Conservation (phyloP, 345 rosid genomes). For the Gossypium mustelinum region DNA sequence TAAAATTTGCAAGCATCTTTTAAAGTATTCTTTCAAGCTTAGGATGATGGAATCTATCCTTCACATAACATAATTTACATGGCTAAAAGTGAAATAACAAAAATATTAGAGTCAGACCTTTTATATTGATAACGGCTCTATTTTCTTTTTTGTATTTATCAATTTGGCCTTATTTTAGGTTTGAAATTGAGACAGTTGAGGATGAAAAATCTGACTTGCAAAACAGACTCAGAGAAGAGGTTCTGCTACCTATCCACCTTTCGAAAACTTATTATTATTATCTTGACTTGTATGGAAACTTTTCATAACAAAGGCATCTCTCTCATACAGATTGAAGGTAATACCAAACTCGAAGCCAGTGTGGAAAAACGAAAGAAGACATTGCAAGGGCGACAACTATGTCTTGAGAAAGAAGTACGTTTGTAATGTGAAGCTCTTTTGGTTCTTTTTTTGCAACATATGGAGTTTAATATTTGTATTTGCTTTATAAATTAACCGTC, state of each 20-base stretch:
- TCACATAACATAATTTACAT: neutral
- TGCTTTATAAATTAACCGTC: neutral
- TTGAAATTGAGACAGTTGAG: conserved; percentile 71
- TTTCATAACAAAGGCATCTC: conserved; percentile 8
- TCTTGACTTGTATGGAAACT: conserved; percentile 2
- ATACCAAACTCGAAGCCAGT: conserved; percentile 52
- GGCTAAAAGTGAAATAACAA: neutral
- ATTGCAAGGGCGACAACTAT: conserved; percentile 56
- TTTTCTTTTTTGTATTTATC: conserved; percentile 9
- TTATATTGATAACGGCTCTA: neutral
- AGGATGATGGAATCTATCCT: neutral
- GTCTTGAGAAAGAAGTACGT: conserved; percentile 79
- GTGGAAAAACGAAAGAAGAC: conserved; percentile 61
- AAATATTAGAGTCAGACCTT: neutral
- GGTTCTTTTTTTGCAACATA: neutral
- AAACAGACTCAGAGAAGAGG: conserved; percentile 66
- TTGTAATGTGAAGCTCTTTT: neutral
- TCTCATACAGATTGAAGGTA: conserved; percentile 51
- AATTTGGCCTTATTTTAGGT: conserved; percentile 32
- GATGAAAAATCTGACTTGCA: conserved; percentile 57
- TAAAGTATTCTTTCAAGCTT: neutral
- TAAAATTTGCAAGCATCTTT: neutral
- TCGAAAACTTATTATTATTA: neutral
- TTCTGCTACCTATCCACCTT: conserved; percentile 18
- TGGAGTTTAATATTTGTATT: neutral